Evolutionary conservation across 2,329 filamentous ascomycete genomes (phyloP).

Genomic region (Exutisphaerella laricina): DNA sequence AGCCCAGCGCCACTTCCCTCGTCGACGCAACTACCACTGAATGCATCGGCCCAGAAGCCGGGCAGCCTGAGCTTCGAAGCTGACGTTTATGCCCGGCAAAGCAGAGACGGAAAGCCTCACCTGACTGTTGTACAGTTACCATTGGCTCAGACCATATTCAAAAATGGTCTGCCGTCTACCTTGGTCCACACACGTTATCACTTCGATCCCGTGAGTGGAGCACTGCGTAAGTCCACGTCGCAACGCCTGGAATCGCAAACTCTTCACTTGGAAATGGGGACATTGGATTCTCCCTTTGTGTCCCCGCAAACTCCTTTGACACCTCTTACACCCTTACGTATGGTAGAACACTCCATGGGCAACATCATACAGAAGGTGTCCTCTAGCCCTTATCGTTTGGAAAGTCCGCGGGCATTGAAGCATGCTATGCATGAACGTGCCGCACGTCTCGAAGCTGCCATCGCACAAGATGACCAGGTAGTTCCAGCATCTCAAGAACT

Average conservation of each 20-base stretch:
- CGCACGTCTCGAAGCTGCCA: neutral
- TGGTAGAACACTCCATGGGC: slow-evolving; percentile 62
- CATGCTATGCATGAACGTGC: neutral
- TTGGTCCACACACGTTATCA: slow-evolving; percentile 35
- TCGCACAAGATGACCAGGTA: slow-evolving; percentile 10
- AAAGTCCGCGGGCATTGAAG: neutral
- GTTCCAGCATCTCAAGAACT: slow-evolving; percentile 65
- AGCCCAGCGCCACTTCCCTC: slow-evolving; percentile 10
- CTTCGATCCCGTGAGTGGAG: slow-evolving; percentile 15
- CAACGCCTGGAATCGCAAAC: slow-evolving; percentile 21
- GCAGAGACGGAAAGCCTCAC: slow-evolving; percentile 3
- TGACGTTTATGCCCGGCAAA: neutral
- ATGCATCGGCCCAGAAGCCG: slow-evolving; percentile 25
- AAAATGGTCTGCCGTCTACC: slow-evolving; percentile 60
- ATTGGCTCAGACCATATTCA: slow-evolving; percentile 72
- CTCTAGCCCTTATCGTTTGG: neutral
- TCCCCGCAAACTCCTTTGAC: slow-evolving; percentile 29
- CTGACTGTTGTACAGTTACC: slow-evolving; percentile 47
- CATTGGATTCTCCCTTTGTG: neutral
- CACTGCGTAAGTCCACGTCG: slow-evolving; percentile 9
- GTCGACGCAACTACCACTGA: slow-evolving; percentile 12
- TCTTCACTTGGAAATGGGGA: slow-evolving; percentile 15
- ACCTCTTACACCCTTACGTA: slow-evolving; percentile 58
- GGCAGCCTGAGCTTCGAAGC: slow-evolving; percentile 31
- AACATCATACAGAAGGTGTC: slow-evolving; percentile 63